Percentiles rank a stretch among this genome's conserved stretches.
phyloP scores from a whole-genome alignment of 2,329 filamentous ascomycete species.

The Fonsecaea erecta region DNA sequence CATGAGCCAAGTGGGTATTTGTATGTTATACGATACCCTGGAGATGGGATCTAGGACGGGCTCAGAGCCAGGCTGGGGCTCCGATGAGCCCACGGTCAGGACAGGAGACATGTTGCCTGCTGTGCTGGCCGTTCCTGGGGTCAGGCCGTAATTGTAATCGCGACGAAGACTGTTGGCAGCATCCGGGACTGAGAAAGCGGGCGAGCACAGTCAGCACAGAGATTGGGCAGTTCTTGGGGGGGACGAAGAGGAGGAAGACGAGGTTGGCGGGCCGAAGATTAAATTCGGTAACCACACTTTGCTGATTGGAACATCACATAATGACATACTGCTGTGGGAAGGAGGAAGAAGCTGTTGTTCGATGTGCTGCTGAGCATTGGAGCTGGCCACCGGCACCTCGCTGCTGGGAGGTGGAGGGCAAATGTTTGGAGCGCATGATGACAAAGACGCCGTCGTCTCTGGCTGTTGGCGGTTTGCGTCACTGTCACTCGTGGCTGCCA shows the following conservation, averaged over 20 bases:
- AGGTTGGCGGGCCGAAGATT: constrained; percentile 1
- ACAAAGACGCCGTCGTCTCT: not conserved
- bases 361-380: constrained; percentile 2
- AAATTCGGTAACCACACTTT: not conserved
- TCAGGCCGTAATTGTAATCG: constrained; percentile 25
- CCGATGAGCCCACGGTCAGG: constrained; percentile 21
- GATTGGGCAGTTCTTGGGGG: not conserved
- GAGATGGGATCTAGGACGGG: constrained; percentile 32
- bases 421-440: not conserved
- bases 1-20: constrained; percentile 1
- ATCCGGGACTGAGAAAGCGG: constrained; percentile 28
- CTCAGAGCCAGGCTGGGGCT: constrained; percentile 24
- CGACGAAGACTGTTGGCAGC: constrained; percentile 17
- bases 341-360: not conserved
- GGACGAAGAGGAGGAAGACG: not conserved
- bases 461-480: not conserved
- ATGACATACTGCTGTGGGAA: constrained; percentile 19
- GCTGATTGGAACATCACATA: constrained; percentile 18
- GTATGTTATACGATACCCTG: constrained; percentile 24
- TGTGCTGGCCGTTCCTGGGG: not conserved
- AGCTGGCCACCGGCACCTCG: not conserved
- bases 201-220: constrained; percentile 30
- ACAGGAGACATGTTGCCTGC: constrained; percentile 29
- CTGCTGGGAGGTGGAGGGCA: not conserved
- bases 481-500: not conserved